Percentiles rank a stretch among this genome's conserved stretches.
Conservation (phyloP, 768 basidiomycete species). For the Agaricus blazei region DNA sequence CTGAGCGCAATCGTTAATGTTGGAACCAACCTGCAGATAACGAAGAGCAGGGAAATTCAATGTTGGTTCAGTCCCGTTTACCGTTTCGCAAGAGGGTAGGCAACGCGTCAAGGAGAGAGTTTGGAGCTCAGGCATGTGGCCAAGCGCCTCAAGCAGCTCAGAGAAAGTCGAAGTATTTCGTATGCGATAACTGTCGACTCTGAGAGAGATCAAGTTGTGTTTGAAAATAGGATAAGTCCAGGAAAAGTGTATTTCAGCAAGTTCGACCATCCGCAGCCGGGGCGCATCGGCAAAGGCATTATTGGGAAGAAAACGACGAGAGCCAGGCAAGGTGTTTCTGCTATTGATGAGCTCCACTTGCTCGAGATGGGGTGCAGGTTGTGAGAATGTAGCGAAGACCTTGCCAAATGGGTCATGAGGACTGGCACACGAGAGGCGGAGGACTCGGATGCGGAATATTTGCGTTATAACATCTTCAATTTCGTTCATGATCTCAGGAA, state of each 20-base stretch:
- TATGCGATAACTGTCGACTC: not conserved
- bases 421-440: slow-evolving; percentile 22
- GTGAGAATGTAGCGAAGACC: not conserved
- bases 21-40: not conserved
- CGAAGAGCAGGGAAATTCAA: slow-evolving; percentile 1
- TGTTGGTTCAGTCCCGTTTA: not conserved
- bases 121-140: slow-evolving; percentile 1
- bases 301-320: not conserved
- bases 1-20: not conserved
- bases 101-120: not conserved
- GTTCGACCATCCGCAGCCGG: not conserved
- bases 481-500: slow-evolving; percentile 18
- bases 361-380: slow-evolving; percentile 5
- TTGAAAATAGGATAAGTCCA: slow-evolving; percentile 7
- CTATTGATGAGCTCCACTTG: not conserved
- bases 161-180: not conserved
- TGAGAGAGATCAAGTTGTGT: slow-evolving; percentile 2
- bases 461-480: slow-evolving; percentile 16
- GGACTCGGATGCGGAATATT: slow-evolving; percentile 25
- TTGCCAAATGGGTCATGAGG: not conserved
- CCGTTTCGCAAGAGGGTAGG: not conserved
- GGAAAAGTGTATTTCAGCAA: not conserved
- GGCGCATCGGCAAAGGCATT: slow-evolving; percentile 1
- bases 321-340: not conserved
- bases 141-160: slow-evolving; percentile 3